These are phyloP conservation scores for Alternaria dauci DNA, from an alignment of 2,329 filamentous ascomycete genomes.

Conservation along the genomic window DNA sequence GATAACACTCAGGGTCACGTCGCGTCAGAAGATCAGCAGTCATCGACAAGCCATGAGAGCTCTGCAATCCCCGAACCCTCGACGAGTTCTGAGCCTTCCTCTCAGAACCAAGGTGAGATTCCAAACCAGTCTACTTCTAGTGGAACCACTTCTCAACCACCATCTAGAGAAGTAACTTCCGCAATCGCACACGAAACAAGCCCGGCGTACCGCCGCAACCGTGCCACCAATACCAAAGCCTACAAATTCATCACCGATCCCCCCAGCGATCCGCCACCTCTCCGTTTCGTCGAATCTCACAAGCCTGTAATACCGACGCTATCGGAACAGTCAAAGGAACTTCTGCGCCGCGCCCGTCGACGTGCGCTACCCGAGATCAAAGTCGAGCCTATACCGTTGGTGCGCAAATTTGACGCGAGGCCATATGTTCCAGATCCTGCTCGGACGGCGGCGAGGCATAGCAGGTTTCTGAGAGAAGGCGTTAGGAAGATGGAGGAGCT, in stretches of 20 bases:
- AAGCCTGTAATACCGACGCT: slow-evolving; percentile 7
- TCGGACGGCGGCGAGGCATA: slow-evolving; percentile 7
- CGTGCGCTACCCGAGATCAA: neutral
- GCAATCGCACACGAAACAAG: neutral
- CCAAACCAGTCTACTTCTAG: neutral
- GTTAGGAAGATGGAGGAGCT: slow-evolving; percentile 4
- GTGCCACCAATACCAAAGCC: neutral
- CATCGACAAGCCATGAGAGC: neutral
- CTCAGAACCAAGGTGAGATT: slow-evolving; percentile 6
- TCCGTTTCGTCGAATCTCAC: slow-evolving; percentile 2
- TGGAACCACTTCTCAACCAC: slow-evolving; percentile 7
- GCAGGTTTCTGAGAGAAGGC: slow-evolving; percentile 14
- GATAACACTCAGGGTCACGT: neutral
- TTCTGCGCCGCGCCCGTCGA: slow-evolving; percentile 8
- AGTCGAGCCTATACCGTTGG: slow-evolving; percentile 1
- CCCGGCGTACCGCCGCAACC: neutral
- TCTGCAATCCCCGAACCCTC: neutral
- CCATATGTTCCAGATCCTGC: slow-evolving; percentile 8
- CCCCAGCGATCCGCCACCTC: neutral
- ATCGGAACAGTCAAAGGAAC: neutral
- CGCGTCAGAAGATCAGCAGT: neutral
- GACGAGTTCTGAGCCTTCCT: neutral
- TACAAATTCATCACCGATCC: slow-evolving; percentile 10
- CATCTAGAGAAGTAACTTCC: slow-evolving; percentile 5
- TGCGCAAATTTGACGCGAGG: slow-evolving; percentile 11